These are phyloP conservation scores for Peniophora sp. DNA, from an alignment of 1,284 basidiomycete species.

Conservation along the genomic window DNA sequence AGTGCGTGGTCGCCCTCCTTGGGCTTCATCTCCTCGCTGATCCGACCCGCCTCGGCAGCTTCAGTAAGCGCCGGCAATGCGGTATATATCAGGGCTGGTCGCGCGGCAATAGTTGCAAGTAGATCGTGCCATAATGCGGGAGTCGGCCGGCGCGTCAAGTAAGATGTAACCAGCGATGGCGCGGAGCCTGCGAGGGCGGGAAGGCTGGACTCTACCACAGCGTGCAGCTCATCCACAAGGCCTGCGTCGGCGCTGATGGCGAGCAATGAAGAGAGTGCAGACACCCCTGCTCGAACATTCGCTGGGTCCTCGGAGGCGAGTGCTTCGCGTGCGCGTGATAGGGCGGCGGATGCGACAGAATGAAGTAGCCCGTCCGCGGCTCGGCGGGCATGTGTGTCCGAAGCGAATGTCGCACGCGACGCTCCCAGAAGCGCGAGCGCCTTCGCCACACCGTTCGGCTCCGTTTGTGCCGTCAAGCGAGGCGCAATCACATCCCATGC, in stretches of 20 bases:
- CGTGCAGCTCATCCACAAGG: conserved; percentile 35
- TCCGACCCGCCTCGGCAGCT: conserved; percentile 24
- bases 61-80: conserved; percentile 29
- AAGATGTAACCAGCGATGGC: conserved; percentile 38
- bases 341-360: not conserved
- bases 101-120: conserved; percentile 26
- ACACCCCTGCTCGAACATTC: conserved; percentile 25
- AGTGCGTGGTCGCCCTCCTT: conserved; percentile 28
- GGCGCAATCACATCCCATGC: conserved; percentile 35
- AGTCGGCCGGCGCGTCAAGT: conserved; percentile 30
- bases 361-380: conserved; percentile 17
- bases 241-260: conserved; percentile 3
- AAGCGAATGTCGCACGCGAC: conserved; percentile 25
- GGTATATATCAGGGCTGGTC: conserved; percentile 18
- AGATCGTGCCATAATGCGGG: conserved; percentile 36
- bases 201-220: conserved; percentile 29
- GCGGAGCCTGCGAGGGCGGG: conserved; percentile 31
- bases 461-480: conserved; percentile 16
- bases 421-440: conserved; percentile 32
- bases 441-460: conserved; percentile 12
- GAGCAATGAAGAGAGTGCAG: conserved; percentile 4
- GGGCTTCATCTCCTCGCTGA: conserved; percentile 34
- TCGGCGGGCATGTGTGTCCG: conserved; percentile 17
- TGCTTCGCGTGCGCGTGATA: not conserved
- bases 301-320: conserved; percentile 21